These are phyloP conservation scores for Plectosphaerella plurivora DNA, from an alignment of 2,329 filamentous ascomycete species.

Conservation along the genomic window DNA sequence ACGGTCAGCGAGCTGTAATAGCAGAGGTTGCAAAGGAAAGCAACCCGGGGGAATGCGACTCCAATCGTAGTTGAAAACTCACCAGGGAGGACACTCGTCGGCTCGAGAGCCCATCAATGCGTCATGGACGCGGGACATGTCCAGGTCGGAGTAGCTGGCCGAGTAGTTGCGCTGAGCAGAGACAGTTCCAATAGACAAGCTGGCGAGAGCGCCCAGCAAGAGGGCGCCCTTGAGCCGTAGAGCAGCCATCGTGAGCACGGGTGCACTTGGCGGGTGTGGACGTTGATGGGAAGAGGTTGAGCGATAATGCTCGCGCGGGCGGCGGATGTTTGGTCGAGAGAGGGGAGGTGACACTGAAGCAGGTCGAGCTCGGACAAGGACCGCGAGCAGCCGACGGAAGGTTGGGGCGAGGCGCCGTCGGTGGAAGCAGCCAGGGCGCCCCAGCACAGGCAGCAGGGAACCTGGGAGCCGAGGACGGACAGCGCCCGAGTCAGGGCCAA, in stretches of 20 bases:
- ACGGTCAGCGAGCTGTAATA: background rate
- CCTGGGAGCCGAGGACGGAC: background rate
- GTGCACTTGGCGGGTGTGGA: background rate
- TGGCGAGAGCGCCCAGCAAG: constrained; percentile 31
- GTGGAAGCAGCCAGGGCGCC: too few species aligned
- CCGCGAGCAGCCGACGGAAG: background rate
- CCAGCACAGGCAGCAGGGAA: background rate
- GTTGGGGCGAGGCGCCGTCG: constrained; percentile 1
- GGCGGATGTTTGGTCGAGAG: background rate
- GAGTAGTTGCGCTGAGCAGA: constrained; percentile 49
- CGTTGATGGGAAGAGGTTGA: background rate
- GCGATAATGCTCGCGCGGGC: background rate
- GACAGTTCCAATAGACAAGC: constrained; percentile 30
- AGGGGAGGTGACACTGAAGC: too few species aligned
- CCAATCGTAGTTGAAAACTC: constrained; percentile 21
- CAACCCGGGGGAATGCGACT: constrained; percentile 82
- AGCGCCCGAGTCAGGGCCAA: background rate
- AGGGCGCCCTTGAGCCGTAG: constrained; percentile 28
- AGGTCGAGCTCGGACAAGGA: constrained; percentile 1
- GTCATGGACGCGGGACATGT: constrained; percentile 61
- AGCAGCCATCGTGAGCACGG: constrained; percentile 29
- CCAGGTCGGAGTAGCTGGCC: constrained; percentile 57
- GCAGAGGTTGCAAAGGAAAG: constrained; percentile 68
- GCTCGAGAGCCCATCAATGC: constrained; percentile 70
- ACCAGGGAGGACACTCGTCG: constrained; percentile 75